Evolutionary conservation across 148 eudicot genomes (phyloP).

Genomic region (Camellia granthamiana): DNA sequence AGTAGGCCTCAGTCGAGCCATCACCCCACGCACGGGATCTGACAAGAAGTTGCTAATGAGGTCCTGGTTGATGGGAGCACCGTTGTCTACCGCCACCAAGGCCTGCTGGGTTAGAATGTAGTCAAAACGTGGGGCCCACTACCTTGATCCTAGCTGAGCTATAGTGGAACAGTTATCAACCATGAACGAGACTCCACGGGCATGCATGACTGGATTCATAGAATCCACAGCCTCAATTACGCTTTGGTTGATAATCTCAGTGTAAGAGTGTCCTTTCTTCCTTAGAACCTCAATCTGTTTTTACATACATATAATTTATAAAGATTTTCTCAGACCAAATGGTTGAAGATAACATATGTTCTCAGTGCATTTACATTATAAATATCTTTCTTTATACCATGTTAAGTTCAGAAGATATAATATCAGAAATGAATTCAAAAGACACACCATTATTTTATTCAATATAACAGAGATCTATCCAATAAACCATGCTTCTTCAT

Average conservation of each 20-base stretch:
- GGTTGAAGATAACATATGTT: neutral
- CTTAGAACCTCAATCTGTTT: constrained; percentile 82
- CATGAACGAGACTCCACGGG: constrained; percentile 11
- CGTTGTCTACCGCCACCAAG: constrained; percentile 73
- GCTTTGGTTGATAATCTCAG: constrained; percentile 93
- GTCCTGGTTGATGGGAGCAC: constrained; percentile 65
- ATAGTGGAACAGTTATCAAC: constrained; percentile 78
- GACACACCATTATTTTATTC: neutral
- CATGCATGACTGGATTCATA: constrained; percentile 97
- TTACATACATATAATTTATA: neutral
- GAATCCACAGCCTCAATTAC: constrained; percentile 97
- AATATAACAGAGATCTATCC: neutral
- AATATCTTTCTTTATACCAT: neutral
- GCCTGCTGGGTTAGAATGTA: constrained; percentile 91
- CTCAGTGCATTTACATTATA: neutral
- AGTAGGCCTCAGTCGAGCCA: constrained; percentile 86
- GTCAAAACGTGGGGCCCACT: constrained; percentile 96
- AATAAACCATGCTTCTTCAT: neutral
- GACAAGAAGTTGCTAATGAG: constrained; percentile 87
- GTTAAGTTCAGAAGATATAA: neutral
- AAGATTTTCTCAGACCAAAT: neutral
- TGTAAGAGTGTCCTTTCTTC: constrained; percentile 97
- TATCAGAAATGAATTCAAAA: neutral
- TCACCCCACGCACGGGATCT: constrained; percentile 85
- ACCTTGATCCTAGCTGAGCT: constrained; percentile 86